Conservation (phyloP, 2,329 filamentous ascomycete genomes). For the Aspergillus novoparasiticus region DNA sequence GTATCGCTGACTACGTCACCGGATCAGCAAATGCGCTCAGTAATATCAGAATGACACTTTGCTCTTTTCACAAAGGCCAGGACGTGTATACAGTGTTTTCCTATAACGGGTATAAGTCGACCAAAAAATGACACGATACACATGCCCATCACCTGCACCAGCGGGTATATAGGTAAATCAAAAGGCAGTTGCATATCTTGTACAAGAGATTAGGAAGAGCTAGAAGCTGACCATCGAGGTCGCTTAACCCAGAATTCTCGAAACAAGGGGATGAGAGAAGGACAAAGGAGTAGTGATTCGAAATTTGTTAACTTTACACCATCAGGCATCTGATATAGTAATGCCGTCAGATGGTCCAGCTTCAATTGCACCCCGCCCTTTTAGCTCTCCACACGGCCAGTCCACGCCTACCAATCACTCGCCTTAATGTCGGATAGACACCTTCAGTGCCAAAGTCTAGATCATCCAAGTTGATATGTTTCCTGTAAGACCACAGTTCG, state of each 20-base stretch:
- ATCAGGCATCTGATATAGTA: neutral
- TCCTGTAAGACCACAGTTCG: conserved; percentile 46
- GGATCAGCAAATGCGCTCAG: neutral
- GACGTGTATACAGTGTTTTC: neutral
- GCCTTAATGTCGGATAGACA: conserved; percentile 44
- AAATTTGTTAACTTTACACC: neutral
- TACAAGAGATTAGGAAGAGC: neutral
- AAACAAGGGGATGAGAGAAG: neutral
- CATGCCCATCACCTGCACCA: neutral
- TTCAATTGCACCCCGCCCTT: conserved; percentile 29
- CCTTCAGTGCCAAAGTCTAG: conserved; percentile 55
- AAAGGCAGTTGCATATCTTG: neutral
- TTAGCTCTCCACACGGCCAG: conserved; percentile 52
- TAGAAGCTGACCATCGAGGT: neutral
- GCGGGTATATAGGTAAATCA: neutral
- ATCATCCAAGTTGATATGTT: conserved; percentile 56
- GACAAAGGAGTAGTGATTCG: neutral
- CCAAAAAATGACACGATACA: neutral
- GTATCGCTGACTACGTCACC: neutral
- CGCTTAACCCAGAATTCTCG: no score
- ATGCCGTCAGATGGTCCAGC: neutral
- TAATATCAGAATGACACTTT: neutral
- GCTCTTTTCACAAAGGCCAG: neutral
- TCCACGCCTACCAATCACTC: conserved; percentile 52
- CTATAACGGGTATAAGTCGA: neutral